These are phyloP conservation scores for Pyrenophora tritici-repentis DNA, from an alignment of 2,329 filamentous ascomycete genomes.

Conservation along the genomic window DNA sequence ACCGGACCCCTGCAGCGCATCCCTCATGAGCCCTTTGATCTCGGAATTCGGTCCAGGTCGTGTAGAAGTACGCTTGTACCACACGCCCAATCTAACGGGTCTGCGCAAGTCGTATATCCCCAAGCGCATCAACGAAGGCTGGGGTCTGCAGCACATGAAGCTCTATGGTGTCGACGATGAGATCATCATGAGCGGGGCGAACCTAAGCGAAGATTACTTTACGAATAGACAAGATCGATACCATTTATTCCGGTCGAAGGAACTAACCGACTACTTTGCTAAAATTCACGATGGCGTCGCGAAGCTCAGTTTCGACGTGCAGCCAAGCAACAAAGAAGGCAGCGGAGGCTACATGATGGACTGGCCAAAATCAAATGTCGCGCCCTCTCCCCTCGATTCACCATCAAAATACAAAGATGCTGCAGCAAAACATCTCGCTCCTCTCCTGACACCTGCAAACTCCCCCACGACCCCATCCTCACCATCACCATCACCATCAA, in stretches of 20 bases:
- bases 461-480: constrained; percentile 42
- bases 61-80: constrained; percentile 95
- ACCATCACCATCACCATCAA: constrained; percentile 41
- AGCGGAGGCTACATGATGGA: constrained; percentile 59
- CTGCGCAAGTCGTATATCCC: constrained; percentile 82
- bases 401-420: constrained; percentile 71
- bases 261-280: constrained; percentile 82
- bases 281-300: constrained; percentile 76
- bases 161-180: constrained; percentile 95
- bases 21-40: constrained; percentile 81
- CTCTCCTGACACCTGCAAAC: constrained; percentile 64
- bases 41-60: constrained; percentile 80
- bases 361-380: constrained; percentile 78
- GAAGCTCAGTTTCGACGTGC: constrained; percentile 79
- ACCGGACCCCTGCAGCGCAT: constrained; percentile 83
- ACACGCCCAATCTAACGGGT: constrained; percentile 93
- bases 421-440: constrained; percentile 69
- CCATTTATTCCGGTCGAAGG: constrained; percentile 80
- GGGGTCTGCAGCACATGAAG: constrained; percentile 99
- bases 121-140: constrained; percentile 92
- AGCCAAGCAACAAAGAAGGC: constrained; percentile 61
- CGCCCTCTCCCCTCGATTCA: constrained; percentile 73
- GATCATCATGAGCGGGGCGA: constrained; percentile 87
- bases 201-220: constrained; percentile 92
- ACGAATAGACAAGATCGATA: constrained; percentile 95